phyloP scores from a whole-genome alignment of 176 grass and related monocot genomes.

The Alopecurus myosuroides region DNA sequence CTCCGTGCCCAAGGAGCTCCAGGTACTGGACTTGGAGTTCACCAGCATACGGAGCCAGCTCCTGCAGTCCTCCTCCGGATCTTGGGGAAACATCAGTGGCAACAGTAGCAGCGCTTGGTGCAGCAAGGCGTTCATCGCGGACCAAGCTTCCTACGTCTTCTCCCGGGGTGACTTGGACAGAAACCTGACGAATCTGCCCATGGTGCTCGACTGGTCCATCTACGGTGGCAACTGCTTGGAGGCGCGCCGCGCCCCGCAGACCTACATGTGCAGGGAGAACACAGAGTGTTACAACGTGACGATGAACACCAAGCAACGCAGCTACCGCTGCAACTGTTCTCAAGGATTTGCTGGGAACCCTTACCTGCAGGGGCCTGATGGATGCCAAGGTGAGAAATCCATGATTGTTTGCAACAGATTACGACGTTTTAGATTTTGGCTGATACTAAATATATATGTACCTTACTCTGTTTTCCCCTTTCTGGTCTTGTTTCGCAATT shows the following conservation, averaged over 20 bases:
- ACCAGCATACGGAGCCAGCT: constrained; percentile 19
- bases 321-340: constrained; percentile 22
- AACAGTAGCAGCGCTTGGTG: neutral
- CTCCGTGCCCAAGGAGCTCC: constrained; percentile 10
- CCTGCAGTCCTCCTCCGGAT: neutral
- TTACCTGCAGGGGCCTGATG: neutral
- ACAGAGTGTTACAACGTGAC: neutral
- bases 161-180: neutral
- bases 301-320: neutral
- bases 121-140: constrained; percentile 10
- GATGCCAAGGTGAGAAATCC: constrained; percentile 6
- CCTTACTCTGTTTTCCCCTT: neutral
- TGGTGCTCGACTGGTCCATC: constrained; percentile 15
- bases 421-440: neutral
- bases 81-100: neutral
- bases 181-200: neutral
- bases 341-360: neutral
- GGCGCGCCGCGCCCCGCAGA: neutral
- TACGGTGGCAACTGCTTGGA: neutral
- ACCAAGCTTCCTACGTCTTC: neutral
- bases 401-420: neutral
- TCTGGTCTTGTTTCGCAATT: neutral
- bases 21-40: neutral
- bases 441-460: neutral
- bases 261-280: constrained; percentile 20